These are phyloP conservation scores for Tricholomella constricta DNA, from an alignment of 768 basidiomycete genomes.

Conservation along the genomic window DNA sequence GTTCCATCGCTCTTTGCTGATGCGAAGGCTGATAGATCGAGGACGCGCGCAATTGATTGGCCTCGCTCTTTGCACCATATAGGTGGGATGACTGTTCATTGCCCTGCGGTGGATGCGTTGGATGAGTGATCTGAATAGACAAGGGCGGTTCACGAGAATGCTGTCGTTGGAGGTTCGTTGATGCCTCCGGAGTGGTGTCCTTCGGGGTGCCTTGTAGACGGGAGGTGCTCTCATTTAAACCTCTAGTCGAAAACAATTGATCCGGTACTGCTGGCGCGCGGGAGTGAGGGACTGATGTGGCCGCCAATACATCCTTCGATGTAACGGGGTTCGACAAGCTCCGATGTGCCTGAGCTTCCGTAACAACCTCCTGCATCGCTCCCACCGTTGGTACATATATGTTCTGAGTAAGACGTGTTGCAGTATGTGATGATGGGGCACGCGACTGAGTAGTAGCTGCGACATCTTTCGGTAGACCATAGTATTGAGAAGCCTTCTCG, in stretches of 20 bases:
- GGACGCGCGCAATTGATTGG: background rate
- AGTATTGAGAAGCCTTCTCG: background rate
- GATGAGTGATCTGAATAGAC: background rate
- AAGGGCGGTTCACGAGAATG: background rate
- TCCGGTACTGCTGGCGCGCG: background rate
- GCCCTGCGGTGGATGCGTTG: background rate
- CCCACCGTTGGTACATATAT: background rate
- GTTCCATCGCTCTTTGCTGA: slow-evolving; percentile 1
- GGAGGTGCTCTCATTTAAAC: background rate
- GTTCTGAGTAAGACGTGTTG: background rate
- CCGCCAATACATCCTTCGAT: background rate
- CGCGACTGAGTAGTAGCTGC: background rate
- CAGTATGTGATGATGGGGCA: background rate
- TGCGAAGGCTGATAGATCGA: background rate
- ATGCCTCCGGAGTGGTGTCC: background rate
- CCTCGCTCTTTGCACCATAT: background rate
- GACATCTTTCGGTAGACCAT: background rate
- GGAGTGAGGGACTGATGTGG: background rate
- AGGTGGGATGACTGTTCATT: background rate
- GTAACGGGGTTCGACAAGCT: background rate
- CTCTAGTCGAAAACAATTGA: background rate
- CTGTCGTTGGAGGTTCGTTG: background rate
- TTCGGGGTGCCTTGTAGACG: background rate
- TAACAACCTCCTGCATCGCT: background rate
- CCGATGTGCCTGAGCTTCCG: background rate